Conservation (phyloP, 257 asterid species). For the Asclepias syriaca region DNA sequence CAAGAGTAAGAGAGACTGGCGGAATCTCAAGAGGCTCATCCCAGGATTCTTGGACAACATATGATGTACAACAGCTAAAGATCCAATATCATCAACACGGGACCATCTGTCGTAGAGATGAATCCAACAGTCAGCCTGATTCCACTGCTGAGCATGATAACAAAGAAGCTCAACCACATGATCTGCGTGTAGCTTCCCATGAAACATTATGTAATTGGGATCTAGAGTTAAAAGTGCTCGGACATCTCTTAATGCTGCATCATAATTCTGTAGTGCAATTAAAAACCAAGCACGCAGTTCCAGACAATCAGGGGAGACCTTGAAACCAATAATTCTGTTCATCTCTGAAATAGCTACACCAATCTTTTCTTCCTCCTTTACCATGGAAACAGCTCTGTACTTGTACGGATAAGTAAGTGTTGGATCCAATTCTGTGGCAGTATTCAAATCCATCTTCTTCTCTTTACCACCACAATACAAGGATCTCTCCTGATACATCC, state of each 20-base stretch:
- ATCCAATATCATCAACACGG: slow-evolving; percentile 89
- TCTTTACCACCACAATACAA: slow-evolving; percentile 69
- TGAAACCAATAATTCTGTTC: slow-evolving; percentile 64
- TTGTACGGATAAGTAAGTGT: slow-evolving; percentile 86
- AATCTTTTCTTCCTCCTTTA: slow-evolving; percentile 47
- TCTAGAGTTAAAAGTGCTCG: slow-evolving; percentile 86
- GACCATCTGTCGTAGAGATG: slow-evolving; percentile 92
- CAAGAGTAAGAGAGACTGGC: slow-evolving; percentile 85
- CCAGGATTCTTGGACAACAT: slow-evolving; percentile 86
- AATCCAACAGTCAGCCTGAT: slow-evolving; percentile 98
- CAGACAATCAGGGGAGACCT: slow-evolving; percentile 86
- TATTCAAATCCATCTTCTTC: slow-evolving; percentile 60
- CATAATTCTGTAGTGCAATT: slow-evolving; percentile 62
- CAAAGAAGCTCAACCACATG: slow-evolving; percentile 65
- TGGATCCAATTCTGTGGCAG: slow-evolving; percentile 86
- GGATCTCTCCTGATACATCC: slow-evolving; percentile 98
- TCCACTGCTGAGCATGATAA: slow-evolving; percentile 57
- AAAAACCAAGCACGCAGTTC: slow-evolving; percentile 97
- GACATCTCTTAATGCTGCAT: slow-evolving; percentile 69
- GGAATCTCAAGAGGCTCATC: slow-evolving; percentile 74
- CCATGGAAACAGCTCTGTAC: slow-evolving; percentile 56
- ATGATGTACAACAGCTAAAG: slow-evolving; percentile 90
- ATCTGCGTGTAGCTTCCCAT: slow-evolving; percentile 65
- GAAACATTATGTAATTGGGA: slow-evolving; percentile 79
- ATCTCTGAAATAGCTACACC: slow-evolving; percentile 73